Evolutionary conservation across 768 basidiomycete species (phyloP), one percentile per base, ranked within the genome.

Genomic region (Amyloporia xantha): DNA sequence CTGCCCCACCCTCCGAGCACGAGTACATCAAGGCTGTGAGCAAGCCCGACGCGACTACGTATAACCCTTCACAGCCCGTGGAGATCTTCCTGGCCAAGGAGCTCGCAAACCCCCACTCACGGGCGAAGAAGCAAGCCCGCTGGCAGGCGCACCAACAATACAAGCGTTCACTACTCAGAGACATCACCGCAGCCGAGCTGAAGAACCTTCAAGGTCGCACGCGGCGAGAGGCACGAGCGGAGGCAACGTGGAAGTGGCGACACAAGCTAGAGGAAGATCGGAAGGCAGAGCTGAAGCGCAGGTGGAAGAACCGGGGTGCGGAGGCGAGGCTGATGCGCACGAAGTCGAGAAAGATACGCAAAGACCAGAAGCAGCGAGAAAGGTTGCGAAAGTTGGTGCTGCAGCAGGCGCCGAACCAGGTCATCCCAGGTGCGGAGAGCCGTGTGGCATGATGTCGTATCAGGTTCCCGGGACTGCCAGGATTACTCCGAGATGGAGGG

Each of bases 41-140:
- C 37, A 74, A 73, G 46, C 69, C 72, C 10, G 59, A 59, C 23
- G 66, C 67, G 24, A 58, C 62, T n/a, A 60, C 74, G 24, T 75
- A 74, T 53, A 74, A 81, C 25, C 71, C 74, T 10, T 64, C 72
- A 12, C 68, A 71, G 9, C 84, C 86, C 11, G 72, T 87, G 51
- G 90, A 92, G 61, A 59, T 75, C 20, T 78, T 79, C 59, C 66
- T 92, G 49, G 61, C 69, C 39, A 75, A 76, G 52, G 90, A 92
- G 59, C 77, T 92, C 33, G 74, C 86, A 23, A 90, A 91, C 63
- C 88, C 88, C 21, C 84, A 90, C 59, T 80, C 85, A 11, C 82
- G 86, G 17, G 85, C 88, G 7, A 90, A 87, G 72, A 90, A 86
- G 63, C 82, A 86, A 58, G 70, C 71, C 42, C 79, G 90, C 54